Base-by-base conservation (phyloP, 1,139 yeast genomes). In the Protomyces inouyei region DNA sequence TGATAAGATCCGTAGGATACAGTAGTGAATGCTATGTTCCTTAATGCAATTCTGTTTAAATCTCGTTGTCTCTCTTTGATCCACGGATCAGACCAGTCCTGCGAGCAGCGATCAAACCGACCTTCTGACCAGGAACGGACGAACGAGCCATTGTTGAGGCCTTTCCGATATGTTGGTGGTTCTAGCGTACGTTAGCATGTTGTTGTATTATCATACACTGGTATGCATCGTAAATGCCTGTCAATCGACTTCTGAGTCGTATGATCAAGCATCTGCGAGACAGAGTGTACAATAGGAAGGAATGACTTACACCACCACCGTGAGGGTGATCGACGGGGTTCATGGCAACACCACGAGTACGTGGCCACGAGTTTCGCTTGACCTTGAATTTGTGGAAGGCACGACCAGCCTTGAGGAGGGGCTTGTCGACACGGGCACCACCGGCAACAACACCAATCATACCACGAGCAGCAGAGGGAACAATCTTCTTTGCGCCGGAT, bases 21-120 rank as follows among this genome's bases (percentile, higher is more conserved):
- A 6, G 32, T 5, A 28, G 32, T 28, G 32, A 28, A 1, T 28
- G 32, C 5, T 28, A 28, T 28, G 32, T 28, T 4, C 8, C 32
- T 6, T 3, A 28, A 28, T 28, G 32, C 32, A 28, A 28, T 28
- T 6, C 32, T 28, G 32, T 18, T 43, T 43, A 43, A 5, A 43
- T 84, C 75, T 84, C 96, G 84, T 87, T 88, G 81, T 92, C 85
- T 86, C 93, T 91, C 85, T 92, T 97, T 79, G 98, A 90, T 91
- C 99, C 99, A 85, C 98, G 93, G 83, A 95, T 88, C 83, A 95
- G 89, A 93, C 99, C 98, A 78, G 98, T 95, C 88, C 98, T 91
- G 90, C 99, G 92, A 81, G 99, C 98, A 78, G 99, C 98, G 80
- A 95, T 95, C 80, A 93, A 92, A 93, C 98, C 98, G 81, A 96